Evolutionary conservation across 768 basidiomycete species (phyloP).

Genomic region (Mycena haematopus): DNA sequence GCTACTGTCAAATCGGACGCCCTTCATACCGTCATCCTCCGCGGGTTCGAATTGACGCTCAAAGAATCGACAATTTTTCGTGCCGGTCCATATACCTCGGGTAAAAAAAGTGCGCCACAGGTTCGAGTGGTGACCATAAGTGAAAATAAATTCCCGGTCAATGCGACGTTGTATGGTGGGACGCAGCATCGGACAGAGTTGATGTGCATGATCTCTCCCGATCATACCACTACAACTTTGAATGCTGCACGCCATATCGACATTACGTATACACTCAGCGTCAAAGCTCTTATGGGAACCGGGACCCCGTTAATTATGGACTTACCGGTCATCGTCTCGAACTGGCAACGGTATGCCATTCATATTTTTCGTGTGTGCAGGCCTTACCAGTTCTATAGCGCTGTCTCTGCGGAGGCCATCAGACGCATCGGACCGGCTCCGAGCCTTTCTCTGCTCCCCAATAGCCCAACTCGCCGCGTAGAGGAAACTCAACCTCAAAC

Average conservation of each 20-base stretch:
- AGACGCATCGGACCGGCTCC: constrained; percentile 59
- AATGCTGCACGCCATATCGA: constrained; percentile 86
- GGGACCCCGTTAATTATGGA: constrained; percentile 71
- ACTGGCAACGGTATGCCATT: constrained; percentile 79
- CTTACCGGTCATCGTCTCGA: constrained; percentile 81
- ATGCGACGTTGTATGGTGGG: constrained; percentile 76
- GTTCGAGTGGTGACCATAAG: constrained; percentile 60
- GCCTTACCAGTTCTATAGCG: constrained; percentile 46
- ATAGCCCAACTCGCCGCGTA: constrained; percentile 19
- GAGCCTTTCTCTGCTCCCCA: constrained; percentile 50
- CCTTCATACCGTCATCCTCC: constrained; percentile 71
- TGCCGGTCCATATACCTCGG: constrained; percentile 59
- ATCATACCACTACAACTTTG: constrained; percentile 82
- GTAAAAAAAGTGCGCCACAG: constrained; percentile 67
- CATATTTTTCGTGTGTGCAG: not conserved
- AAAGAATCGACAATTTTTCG: constrained; percentile 80
- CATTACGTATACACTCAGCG: constrained; percentile 77
- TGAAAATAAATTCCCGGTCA: constrained; percentile 76
- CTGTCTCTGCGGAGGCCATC: constrained; percentile 75
- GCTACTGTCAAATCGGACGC: constrained; percentile 78
- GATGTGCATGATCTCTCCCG: constrained; percentile 67
- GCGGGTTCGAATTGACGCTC: constrained; percentile 83
- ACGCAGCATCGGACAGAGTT: constrained; percentile 77
- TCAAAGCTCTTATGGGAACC: constrained; percentile 79
- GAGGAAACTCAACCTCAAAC: constrained; percentile 27